phyloP scores from a whole-genome alignment of 2,329 filamentous ascomycete species.

The Didymellaceae sp. region DNA sequence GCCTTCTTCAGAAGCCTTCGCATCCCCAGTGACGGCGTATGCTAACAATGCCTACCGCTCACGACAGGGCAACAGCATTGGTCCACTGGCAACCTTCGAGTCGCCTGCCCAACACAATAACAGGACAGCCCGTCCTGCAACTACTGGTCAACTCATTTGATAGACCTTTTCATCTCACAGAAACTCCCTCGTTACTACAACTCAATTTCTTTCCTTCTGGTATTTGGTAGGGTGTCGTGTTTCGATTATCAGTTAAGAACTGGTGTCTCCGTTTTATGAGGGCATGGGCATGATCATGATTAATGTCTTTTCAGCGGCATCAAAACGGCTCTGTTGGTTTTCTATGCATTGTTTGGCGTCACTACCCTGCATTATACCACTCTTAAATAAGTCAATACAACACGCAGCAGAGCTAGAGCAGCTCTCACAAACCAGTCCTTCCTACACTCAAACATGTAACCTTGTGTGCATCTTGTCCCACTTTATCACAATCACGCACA shows the following conservation, averaged over 20 bases:
- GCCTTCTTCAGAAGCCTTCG: conserved; percentile 34
- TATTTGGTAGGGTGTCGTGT: conserved; percentile 6
- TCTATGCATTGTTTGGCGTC: conserved; percentile 17
- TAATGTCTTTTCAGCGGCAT: conserved; percentile 36
- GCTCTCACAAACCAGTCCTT: conserved; percentile 4
- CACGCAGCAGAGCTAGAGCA: conserved; percentile 1
- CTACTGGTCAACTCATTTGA: conserved; percentile 43
- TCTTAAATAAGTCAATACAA: conserved; percentile 12
- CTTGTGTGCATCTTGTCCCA: background rate
- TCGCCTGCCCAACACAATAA: conserved; percentile 34
- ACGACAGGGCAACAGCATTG: conserved; percentile 32
- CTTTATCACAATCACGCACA: background rate
- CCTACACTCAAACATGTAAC: conserved; percentile 27
- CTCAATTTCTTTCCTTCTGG: conserved; percentile 4
- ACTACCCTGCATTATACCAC: conserved; percentile 17
- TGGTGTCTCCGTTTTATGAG: background rate
- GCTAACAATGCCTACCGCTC: conserved; percentile 39
- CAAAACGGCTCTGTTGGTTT: conserved; percentile 21
- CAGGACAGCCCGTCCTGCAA: conserved; percentile 39
- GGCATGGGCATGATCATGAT: conserved; percentile 18
- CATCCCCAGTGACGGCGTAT: conserved; percentile 34
- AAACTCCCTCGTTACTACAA: background rate
- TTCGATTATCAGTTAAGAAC: conserved; percentile 14
- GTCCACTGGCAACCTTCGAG: conserved; percentile 30
- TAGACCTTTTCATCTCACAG: background rate